Percentiles rank a stretch among this genome's conserved stretches.
phyloP scores from a whole-genome alignment of 768 basidiomycete genomes.

The Lentinula edodes region DNA sequence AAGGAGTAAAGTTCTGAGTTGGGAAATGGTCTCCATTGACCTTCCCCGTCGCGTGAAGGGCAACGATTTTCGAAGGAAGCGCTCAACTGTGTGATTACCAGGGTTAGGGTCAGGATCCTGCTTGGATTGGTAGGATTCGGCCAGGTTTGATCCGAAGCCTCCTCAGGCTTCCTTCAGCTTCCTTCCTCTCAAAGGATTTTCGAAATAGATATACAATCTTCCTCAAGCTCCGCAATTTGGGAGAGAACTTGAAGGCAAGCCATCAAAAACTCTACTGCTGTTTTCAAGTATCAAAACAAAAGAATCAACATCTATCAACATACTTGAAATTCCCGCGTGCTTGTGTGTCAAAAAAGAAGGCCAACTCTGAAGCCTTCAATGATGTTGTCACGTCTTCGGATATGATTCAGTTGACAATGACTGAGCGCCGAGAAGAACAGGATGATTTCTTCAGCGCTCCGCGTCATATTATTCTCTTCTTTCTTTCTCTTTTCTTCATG shows the following conservation, averaged over 20 bases:
- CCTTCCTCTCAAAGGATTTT: no score
- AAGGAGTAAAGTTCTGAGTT: constrained; percentile 49
- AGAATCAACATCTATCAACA: no score
- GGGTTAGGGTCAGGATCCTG: neutral
- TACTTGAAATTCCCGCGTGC: no score
- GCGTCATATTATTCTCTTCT: neutral
- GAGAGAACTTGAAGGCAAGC: no score
- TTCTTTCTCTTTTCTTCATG: neutral
- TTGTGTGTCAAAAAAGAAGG: neutral
- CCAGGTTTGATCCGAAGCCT: no score
- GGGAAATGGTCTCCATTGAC: constrained; percentile 57
- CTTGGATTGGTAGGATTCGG: no score
- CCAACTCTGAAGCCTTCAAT: neutral
- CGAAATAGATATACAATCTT: no score
- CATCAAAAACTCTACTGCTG: no score
- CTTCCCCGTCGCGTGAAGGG: neutral
- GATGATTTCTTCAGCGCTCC: neutral
- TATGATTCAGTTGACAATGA: neutral
- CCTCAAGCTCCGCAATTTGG: no score
- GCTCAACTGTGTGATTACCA: neutral
- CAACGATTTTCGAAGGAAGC: no score
- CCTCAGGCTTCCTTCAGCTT: no score
- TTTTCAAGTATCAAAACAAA: no score
- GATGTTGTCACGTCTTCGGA: neutral
- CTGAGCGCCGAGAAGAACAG: neutral